Evolutionary conservation across 805 yeast genomes (phyloP).

Genomic region (Saccharomycopsis guyanensis): DNA sequence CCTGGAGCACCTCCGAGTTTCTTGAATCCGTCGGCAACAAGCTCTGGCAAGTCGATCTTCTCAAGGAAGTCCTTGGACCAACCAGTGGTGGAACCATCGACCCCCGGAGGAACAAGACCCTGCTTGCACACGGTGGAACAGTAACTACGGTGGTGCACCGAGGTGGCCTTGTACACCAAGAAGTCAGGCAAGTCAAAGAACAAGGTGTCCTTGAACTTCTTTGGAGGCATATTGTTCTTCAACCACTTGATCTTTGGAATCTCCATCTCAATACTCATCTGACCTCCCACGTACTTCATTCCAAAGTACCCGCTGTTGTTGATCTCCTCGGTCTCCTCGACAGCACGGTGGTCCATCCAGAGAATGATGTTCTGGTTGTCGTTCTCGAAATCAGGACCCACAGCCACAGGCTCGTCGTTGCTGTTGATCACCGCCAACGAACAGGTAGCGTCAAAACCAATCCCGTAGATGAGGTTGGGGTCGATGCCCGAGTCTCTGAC

Average conservation of each 20-base stretch:
- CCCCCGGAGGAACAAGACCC: conserved; percentile 89
- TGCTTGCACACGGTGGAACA: conserved; percentile 94
- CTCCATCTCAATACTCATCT: conserved; percentile 98
- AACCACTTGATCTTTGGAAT: conserved; percentile 96
- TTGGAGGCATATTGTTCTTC: conserved; percentile 68
- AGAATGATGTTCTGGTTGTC: conserved; percentile 73
- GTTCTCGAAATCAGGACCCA: conserved; percentile 83
- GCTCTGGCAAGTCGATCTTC: conserved; percentile 64
- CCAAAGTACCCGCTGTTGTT: conserved; percentile 74
- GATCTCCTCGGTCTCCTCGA: conserved; percentile 67
- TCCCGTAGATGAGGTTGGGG: conserved; percentile 62
- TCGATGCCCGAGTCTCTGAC: conserved; percentile 69
- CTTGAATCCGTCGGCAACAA: conserved; percentile 66
- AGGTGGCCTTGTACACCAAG: conserved; percentile 86
- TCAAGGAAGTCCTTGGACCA: conserved; percentile 81
- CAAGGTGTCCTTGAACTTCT: conserved; percentile 50
- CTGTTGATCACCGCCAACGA: conserved; percentile 73
- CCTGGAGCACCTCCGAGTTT: conserved; percentile 80
- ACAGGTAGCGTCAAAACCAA: conserved; percentile 97
- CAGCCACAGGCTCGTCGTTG: conserved; percentile 67
- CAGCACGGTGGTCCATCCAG: conserved; percentile 99
- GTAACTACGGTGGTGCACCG: conserved; percentile 76
- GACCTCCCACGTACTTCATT: conserved; percentile 90
- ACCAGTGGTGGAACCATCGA: conserved; percentile 77
- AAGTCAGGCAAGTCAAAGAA: conserved; percentile 92